Evolutionary conservation across 2,329 filamentous ascomycete genomes (phyloP).

Genomic region (Clonostachys rhizophaga): DNA sequence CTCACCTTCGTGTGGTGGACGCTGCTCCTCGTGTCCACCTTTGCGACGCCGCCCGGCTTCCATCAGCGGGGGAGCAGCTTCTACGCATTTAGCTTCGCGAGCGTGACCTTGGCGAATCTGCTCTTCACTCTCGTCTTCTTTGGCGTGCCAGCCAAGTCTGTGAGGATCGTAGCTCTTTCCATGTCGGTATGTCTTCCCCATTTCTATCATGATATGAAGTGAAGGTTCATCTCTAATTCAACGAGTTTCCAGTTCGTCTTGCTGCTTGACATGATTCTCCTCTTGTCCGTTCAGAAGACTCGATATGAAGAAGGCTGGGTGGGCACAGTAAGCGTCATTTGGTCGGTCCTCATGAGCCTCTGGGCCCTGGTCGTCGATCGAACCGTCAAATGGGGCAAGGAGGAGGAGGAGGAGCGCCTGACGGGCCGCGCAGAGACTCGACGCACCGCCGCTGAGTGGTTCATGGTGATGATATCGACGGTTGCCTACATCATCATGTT

Average conservation of each 20-base stretch:
- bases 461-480: constrained; percentile 71
- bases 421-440: constrained; percentile 86
- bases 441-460: constrained; percentile 79
- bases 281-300: constrained; percentile 68
- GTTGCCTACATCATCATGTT: constrained; percentile 66
- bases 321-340: constrained; percentile 79
- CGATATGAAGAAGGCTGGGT: constrained; percentile 86
- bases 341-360: constrained; percentile 71
- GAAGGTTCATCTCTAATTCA: not conserved
- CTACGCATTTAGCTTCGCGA: constrained; percentile 81
- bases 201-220: constrained; percentile 1
- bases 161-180: constrained; percentile 67
- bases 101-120: constrained; percentile 71
- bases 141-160: constrained; percentile 72
- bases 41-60: constrained; percentile 84
- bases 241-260: constrained; percentile 18
- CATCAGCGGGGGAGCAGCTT: constrained; percentile 88
- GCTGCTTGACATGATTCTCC: constrained; percentile 68
- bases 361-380: constrained; percentile 79
- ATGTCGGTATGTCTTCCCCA: constrained; percentile 38
- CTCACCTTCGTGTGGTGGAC: constrained; percentile 91
- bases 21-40: constrained; percentile 80
- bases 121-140: constrained; percentile 83
- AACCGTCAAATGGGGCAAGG: constrained; percentile 86
- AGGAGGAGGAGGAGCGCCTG: constrained; percentile 85